These are phyloP conservation scores for Mrakia hoshinonis DNA, from an alignment of 768 basidiomycete genomes.

Conservation along the genomic window DNA sequence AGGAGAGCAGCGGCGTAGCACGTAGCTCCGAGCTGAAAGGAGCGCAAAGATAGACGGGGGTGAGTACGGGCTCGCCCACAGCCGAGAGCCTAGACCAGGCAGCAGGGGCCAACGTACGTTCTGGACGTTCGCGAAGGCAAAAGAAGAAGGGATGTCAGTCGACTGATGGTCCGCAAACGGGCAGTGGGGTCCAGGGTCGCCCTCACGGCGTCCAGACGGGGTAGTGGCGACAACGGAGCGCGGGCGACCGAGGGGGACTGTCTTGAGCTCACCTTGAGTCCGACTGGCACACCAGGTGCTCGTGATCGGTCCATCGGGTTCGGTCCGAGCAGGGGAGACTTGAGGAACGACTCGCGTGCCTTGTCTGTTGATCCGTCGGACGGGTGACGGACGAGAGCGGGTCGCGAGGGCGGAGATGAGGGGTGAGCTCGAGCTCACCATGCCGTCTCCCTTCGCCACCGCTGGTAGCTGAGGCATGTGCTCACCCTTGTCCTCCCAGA, in stretches of 20 bases:
- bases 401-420: neutral
- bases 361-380: conserved; percentile 44
- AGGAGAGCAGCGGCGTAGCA: conserved; percentile 60
- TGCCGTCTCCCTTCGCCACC: neutral
- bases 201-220: neutral
- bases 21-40: conserved; percentile 71
- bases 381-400: conserved; percentile 23
- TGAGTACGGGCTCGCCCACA: neutral
- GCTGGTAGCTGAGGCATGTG: neutral
- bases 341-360: conserved; percentile 50
- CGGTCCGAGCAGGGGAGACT: conserved; percentile 49
- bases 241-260: neutral
- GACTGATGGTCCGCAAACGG: too few relatives aligned
- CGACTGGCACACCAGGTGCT: conserved; percentile 57
- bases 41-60: neutral
- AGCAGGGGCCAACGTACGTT: conserved; percentile 1
- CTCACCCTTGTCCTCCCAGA: conserved; percentile 67
- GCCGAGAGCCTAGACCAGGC: conserved; percentile 37
- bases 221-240: neutral
- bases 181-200: too few relatives aligned
- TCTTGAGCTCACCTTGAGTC: conserved; percentile 54
- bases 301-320: conserved; percentile 52
- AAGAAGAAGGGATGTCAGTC: conserved; percentile 8
- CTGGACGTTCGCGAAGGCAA: neutral
- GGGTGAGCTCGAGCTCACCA: neutral